Conservation (phyloP, 495 filamentous ascomycete genomes). For the Penicillium argentinense region DNA sequence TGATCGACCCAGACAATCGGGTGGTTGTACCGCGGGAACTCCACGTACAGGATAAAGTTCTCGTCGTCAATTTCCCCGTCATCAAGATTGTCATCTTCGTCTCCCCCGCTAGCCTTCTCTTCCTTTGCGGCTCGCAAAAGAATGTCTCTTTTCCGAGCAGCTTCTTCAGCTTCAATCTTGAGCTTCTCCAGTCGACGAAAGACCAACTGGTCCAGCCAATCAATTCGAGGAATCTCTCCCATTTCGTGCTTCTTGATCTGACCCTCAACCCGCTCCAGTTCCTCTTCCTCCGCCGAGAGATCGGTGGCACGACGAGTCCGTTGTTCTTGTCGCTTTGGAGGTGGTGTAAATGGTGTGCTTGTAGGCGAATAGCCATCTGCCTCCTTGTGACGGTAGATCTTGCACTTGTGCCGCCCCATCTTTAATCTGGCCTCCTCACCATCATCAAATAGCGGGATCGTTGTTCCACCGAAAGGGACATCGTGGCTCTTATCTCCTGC, state of each 20-base stretch:
- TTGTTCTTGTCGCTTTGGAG: conserved; percentile 48
- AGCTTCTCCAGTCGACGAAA: conserved; percentile 83
- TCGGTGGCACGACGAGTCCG: conserved; percentile 35
- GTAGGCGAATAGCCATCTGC: conserved; percentile 85
- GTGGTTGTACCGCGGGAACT: conserved; percentile 93
- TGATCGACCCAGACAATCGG: conserved; percentile 93
- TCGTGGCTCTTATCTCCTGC: conserved; percentile 69
- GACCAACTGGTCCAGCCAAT: conserved; percentile 93
- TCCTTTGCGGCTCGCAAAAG: conserved; percentile 28
- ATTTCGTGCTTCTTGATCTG: conserved; percentile 98
- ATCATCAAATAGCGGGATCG: conserved; percentile 83
- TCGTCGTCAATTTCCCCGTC: conserved; percentile 50
- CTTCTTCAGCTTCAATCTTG: conserved; percentile 56
- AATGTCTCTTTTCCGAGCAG: conserved; percentile 36
- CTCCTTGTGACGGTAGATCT: conserved; percentile 73
- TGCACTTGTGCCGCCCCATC: conserved; percentile 91
- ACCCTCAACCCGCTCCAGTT: conserved; percentile 79
- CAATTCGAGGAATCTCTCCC: conserved; percentile 86
- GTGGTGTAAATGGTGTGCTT: conserved; percentile 68
- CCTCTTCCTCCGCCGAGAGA: conserved; percentile 62
- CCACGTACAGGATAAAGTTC: conserved; percentile 77
- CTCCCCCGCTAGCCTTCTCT: conserved; percentile 14
- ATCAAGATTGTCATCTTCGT: conserved; percentile 33
- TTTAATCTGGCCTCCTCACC: conserved; percentile 86
- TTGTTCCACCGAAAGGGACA: conserved; percentile 92